Evolutionary conservation across 805 yeast species (phyloP).

Genomic region (Candida bentonensis): DNA sequence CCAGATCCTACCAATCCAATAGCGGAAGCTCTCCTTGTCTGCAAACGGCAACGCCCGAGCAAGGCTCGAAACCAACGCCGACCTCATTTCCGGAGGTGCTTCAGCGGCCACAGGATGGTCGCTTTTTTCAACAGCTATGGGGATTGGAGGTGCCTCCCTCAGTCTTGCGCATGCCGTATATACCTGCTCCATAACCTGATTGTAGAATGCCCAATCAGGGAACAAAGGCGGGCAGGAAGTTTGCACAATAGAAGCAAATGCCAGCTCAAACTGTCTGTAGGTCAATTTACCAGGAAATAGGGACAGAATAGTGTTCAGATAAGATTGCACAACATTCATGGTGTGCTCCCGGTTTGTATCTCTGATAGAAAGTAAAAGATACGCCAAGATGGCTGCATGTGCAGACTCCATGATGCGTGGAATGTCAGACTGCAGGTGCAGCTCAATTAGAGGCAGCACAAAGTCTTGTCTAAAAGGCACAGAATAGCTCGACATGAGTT

Average conservation of each 20-base stretch:
- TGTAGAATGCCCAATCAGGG: neutral
- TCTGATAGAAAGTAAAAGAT: neutral
- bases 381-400: neutral
- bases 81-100: constrained; percentile 1
- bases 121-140: neutral
- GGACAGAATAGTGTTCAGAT: neutral
- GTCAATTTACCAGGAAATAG: neutral
- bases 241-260: neutral
- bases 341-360: neutral
- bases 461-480: neutral
- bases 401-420: neutral
- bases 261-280: neutral
- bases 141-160: neutral
- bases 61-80: neutral
- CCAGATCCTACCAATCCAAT: neutral
- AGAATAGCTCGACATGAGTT: neutral
- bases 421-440: neutral
- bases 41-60: neutral
- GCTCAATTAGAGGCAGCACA: neutral
- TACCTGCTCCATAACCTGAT: neutral
- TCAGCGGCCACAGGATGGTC: neutral
- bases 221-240: neutral
- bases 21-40: neutral
- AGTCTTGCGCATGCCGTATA: neutral
- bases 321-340: neutral